These are phyloP conservation scores for Abrus pulchellus DNA, from an alignment of 306 rosid species.

Conservation along the genomic window DNA sequence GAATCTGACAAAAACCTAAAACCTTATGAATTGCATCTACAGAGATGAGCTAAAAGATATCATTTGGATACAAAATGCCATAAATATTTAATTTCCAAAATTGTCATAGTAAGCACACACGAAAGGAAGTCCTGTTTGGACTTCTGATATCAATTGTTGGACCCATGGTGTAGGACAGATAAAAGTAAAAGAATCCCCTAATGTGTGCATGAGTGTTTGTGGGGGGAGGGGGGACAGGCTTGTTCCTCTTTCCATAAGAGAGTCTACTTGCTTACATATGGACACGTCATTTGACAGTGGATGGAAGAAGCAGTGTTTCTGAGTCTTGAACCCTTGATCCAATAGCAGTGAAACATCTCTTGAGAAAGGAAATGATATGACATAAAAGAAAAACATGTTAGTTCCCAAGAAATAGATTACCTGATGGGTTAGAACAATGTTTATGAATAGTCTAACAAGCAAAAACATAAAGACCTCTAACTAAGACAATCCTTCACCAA, in stretches of 20 bases:
- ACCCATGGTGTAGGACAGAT: neutral
- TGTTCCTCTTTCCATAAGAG: constrained; percentile 6
- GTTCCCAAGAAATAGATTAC: constrained; percentile 26
- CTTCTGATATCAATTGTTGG: constrained; percentile 32
- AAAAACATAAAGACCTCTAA: constrained; percentile 25
- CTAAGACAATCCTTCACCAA: constrained; percentile 16
- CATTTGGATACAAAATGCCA: constrained; percentile 13
- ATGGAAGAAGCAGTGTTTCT: constrained; percentile 83
- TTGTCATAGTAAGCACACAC: constrained; percentile 22
- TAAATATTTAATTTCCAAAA: neutral
- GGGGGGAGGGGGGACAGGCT: neutral
- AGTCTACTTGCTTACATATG: constrained; percentile 73
- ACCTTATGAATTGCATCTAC: neutral
- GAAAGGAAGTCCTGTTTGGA: constrained; percentile 21
- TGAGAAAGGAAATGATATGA: constrained; percentile 46
- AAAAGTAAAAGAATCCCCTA: neutral
- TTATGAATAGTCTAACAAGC: constrained; percentile 19
- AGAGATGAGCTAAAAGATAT: constrained; percentile 34
- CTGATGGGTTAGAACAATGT: constrained; percentile 33
- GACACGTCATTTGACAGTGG: constrained; percentile 92
- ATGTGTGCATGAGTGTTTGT: neutral
- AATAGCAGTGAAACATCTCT: constrained; percentile 90
- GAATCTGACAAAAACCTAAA: constrained; percentile 17
- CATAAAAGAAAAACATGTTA: constrained; percentile 35
- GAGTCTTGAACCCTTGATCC: constrained; percentile 86